Evolutionary conservation across 768 basidiomycete genomes (phyloP).

Genomic region (Suillus discolor): DNA sequence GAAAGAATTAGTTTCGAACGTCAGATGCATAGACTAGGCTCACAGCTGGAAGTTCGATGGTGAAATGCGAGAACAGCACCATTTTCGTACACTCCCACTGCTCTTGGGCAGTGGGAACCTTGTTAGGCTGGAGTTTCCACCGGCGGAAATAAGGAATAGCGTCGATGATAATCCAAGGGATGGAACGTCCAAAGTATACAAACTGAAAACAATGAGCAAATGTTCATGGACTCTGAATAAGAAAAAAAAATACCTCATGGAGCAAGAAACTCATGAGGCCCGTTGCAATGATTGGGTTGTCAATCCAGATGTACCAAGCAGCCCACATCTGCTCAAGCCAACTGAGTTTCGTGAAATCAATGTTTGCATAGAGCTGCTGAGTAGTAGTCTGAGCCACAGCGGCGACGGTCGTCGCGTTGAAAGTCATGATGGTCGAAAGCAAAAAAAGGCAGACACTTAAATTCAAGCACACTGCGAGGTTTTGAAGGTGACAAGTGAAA

Average conservation of each 20-base stretch:
- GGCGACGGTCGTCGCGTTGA: slow-evolving; percentile 36
- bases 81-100: slow-evolving; percentile 97
- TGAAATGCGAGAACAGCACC: slow-evolving; percentile 94
- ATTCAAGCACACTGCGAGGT: slow-evolving; percentile 3
- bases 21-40: slow-evolving; percentile 26
- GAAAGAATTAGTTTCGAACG: not conserved
- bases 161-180: slow-evolving; percentile 97
- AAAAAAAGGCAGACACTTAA: not conserved
- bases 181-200: slow-evolving; percentile 93
- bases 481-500: not conserved
- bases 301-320: slow-evolving; percentile 83
- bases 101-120: slow-evolving; percentile 76
- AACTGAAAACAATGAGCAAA: slow-evolving; percentile 47
- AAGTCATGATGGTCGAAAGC: slow-evolving; percentile 38
- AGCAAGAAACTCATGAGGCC: slow-evolving; percentile 90
- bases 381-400: slow-evolving; percentile 28
- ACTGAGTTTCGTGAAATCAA: slow-evolving; percentile 61
- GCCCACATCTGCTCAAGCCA: slow-evolving; percentile 84
- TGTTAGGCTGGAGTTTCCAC: slow-evolving; percentile 92
- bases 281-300: slow-evolving; percentile 90
- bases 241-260: slow-evolving; percentile 74
- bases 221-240: slow-evolving; percentile 4
- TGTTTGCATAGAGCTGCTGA: slow-evolving; percentile 53
- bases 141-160: slow-evolving; percentile 88
- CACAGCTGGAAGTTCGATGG: slow-evolving; percentile 89